Base-by-base conservation (phyloP, 768 basidiomycete species). In the Albatrellus ellisii region DNA sequence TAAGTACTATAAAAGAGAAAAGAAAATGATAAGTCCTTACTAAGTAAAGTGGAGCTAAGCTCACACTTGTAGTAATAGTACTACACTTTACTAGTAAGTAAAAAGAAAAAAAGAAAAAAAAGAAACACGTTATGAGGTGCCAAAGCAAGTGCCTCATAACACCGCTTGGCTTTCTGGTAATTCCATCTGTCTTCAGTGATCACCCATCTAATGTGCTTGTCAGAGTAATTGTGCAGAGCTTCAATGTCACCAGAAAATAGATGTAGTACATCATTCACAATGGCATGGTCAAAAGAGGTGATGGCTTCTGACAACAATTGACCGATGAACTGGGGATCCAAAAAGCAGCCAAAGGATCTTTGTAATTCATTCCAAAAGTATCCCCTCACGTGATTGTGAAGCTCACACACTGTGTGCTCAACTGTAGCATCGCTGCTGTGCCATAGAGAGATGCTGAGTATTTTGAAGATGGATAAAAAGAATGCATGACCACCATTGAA, bases 141-240 rank as follows among this genome's bases (percentile, higher is more conserved):
- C n/a, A n/a, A n/a, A n/a, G n/a, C n/a, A n/a, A n/a, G n/a, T n/a
- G n/a, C n/a, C n/a, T n/a, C n/a, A n/a, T n/a, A n/a, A n/a, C n/a
- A n/a, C n/a, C n/a, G n/a, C n/a, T n/a, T n/a, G n/a, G n/a, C n/a
- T 55, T 77, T 82, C 44, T 70, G 63, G 64, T 79, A 77, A 52
- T 80, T 82, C 17, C 60, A 60, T 3, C 75, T 77, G 5, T 75
- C 73, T 4, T 56, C 82, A 46, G 82, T 77, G 54, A 87, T 73
- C 26, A 77, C 68, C 10, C 59, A 51, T 38, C 70, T 65, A 33
- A 83, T 76, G 40, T 75, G 59, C 18, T 67, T 63, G 49, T 83
- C 73, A 4, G 75, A 67, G 27, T 44, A 44, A 12, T 22, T 27
- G 11, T 43, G 36, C 54, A 74, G 69, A 7, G 67, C 56, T 18